phyloP scores from a whole-genome alignment of 345 rosid species.

The Eucalyptus curtisii region DNA sequence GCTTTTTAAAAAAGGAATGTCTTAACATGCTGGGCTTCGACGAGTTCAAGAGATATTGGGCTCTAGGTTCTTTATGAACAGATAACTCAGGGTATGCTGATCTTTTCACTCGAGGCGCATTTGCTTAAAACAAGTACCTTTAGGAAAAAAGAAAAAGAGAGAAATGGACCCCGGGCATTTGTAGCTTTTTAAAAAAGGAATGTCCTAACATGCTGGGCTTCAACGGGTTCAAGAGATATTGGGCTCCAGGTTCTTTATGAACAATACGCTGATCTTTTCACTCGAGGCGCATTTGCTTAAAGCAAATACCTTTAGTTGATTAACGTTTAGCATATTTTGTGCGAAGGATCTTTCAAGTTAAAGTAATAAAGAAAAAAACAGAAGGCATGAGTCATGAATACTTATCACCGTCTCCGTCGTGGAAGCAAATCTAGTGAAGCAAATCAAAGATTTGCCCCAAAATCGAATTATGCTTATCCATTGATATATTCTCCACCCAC shows the following conservation, averaged over 20 bases:
- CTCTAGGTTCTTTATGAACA: not conserved
- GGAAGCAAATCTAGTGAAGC: not conserved
- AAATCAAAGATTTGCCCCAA: not conserved
- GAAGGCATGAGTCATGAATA: not conserved
- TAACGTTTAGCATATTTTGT: not conserved
- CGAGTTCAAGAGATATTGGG: not conserved
- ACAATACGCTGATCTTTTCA: not conserved
- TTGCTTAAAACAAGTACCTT: too few relatives aligned
- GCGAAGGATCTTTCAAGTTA: not conserved
- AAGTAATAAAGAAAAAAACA: not conserved
- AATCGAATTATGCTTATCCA: not conserved
- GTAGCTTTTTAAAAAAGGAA: not conserved
- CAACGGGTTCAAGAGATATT: not conserved
- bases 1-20: not conserved
- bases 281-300: not conserved
- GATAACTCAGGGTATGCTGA: not conserved
- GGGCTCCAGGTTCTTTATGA: not conserved
- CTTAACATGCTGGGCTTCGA: not conserved
- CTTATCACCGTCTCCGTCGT: not conserved
- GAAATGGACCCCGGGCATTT: not conserved
- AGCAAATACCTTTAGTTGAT: not conserved
- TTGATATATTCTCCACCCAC: not conserved
- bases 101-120: not conserved
- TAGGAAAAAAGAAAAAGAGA: not conserved
- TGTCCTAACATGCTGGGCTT: not conserved